Percentiles rank a stretch among this genome's conserved stretches.
phyloP scores from a whole-genome alignment of 2,329 filamentous ascomycete genomes.

The Dactylellina leptospora region DNA sequence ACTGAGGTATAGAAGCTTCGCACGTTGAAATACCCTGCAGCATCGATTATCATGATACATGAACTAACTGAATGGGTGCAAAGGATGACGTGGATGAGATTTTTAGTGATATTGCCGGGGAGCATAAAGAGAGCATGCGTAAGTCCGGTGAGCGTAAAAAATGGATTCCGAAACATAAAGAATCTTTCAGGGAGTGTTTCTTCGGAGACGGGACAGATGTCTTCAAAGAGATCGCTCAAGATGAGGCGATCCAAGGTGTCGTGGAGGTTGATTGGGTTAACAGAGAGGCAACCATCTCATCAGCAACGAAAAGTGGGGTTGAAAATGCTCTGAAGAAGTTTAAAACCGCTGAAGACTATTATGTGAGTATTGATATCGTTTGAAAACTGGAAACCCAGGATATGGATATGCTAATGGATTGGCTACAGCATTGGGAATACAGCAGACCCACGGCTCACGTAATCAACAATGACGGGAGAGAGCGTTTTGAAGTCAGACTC shows the following conservation, averaged over 20 bases:
- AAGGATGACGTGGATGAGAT: constrained; percentile 37
- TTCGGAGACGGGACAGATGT: constrained; percentile 30
- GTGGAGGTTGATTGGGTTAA: constrained; percentile 49
- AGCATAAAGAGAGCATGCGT: constrained; percentile 9
- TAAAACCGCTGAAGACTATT: constrained; percentile 30
- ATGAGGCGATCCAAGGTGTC: neutral
- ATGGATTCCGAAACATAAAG: constrained; percentile 34
- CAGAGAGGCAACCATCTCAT: constrained; percentile 32
- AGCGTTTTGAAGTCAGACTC: constrained; percentile 37
- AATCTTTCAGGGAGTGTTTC: constrained; percentile 45
- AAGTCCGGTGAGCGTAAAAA: constrained; percentile 27
- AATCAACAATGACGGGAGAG: constrained; percentile 41
- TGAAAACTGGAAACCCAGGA: neutral
- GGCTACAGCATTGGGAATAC: constrained; percentile 23
- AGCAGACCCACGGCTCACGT: constrained; percentile 29
- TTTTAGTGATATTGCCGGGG: constrained; percentile 29
- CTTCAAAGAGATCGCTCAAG: constrained; percentile 18
- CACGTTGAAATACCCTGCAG: neutral
- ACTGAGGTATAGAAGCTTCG: constrained; percentile 9
- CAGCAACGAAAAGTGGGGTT: constrained; percentile 12
- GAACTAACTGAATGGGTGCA: neutral
- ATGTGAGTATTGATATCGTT: constrained; percentile 8
- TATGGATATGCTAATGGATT: neutral
- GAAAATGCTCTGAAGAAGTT: constrained; percentile 17
- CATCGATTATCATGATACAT: neutral